These are phyloP conservation scores for Zychaea mexicana DNA, from an alignment of 371 early-diverging fungal genomes.

Conservation along the genomic window DNA sequence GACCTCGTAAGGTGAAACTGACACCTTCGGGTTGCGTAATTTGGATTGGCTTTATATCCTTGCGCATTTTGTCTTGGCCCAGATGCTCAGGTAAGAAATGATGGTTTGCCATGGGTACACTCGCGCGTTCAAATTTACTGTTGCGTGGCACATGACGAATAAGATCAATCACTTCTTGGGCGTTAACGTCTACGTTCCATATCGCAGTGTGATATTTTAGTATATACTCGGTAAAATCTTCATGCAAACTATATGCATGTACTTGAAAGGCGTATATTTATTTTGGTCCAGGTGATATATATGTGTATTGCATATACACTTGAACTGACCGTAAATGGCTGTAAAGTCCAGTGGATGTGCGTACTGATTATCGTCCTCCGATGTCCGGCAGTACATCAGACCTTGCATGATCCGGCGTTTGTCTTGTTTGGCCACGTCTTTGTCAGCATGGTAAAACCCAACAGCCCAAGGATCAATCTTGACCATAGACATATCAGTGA, in stretches of 20 bases:
- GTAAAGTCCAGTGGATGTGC: constrained; percentile 52
- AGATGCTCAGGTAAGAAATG: constrained; percentile 48
- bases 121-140: constrained; percentile 41
- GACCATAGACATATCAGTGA: constrained; percentile 42
- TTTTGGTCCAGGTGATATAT: background rate
- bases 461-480: constrained; percentile 47
- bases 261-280: no score
- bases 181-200: constrained; percentile 26
- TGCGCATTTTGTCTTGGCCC: constrained; percentile 37
- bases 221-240: no score
- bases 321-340: constrained; percentile 39
- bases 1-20: constrained; percentile 45
- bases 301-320: background rate
- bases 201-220: background rate
- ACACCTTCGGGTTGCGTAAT: constrained; percentile 53
- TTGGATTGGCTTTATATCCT: constrained; percentile 51
- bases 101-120: constrained; percentile 35
- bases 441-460: constrained; percentile 40
- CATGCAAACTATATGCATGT: no score
- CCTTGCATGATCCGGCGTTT: constrained; percentile 43
- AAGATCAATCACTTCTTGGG: constrained; percentile 38
- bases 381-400: constrained; percentile 43
- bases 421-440: no score
- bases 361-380: constrained; percentile 48
- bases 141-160: constrained; percentile 36